A percentile compares a stretch with the other conserved stretches of the same genome.
phyloP scores from a whole-genome alignment of 208 protist species.

The Angomonas deanei region DNA sequence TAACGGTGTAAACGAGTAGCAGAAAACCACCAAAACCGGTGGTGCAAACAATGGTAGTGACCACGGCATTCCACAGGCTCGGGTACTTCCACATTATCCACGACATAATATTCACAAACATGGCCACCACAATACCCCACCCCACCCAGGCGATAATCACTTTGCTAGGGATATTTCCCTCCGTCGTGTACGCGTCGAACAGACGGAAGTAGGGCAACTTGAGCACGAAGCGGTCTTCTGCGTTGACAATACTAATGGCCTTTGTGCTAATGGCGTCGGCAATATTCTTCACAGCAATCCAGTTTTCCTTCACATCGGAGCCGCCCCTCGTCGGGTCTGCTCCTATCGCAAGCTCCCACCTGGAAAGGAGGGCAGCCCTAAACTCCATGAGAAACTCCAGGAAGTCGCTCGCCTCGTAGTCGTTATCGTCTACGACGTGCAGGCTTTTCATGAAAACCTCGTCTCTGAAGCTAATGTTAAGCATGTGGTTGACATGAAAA shows the following conservation, averaged over 20 bases:
- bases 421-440: not conserved
- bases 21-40: slow-evolving; percentile 20
- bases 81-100: slow-evolving; percentile 19
- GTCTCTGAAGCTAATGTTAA: slow-evolving; percentile 18
- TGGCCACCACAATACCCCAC: slow-evolving; percentile 10
- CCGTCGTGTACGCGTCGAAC: slow-evolving; percentile 13
- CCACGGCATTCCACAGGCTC: slow-evolving; percentile 11
- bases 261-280: slow-evolving; percentile 26
- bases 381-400: not conserved
- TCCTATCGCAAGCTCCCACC: slow-evolving; percentile 6
- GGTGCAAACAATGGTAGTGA: slow-evolving; percentile 18
- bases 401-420: slow-evolving; percentile 8
- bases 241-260: slow-evolving; percentile 10
- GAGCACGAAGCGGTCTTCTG: slow-evolving; percentile 9
- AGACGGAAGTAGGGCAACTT: slow-evolving; percentile 5
- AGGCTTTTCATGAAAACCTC: slow-evolving; percentile 17
- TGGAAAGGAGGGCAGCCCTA: not conserved
- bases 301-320: slow-evolving; percentile 11
- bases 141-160: slow-evolving; percentile 13
- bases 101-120: slow-evolving; percentile 11
- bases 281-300: slow-evolving; percentile 17
- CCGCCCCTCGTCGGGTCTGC: slow-evolving; percentile 11
- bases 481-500: slow-evolving; percentile 26
- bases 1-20: slow-evolving; percentile 23
- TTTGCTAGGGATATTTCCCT: slow-evolving; percentile 10